Evolutionary conservation across 805 yeast species (phyloP), one percentile per base, ranked within the genome.

Genomic region (Myxozyma udenii): DNA sequence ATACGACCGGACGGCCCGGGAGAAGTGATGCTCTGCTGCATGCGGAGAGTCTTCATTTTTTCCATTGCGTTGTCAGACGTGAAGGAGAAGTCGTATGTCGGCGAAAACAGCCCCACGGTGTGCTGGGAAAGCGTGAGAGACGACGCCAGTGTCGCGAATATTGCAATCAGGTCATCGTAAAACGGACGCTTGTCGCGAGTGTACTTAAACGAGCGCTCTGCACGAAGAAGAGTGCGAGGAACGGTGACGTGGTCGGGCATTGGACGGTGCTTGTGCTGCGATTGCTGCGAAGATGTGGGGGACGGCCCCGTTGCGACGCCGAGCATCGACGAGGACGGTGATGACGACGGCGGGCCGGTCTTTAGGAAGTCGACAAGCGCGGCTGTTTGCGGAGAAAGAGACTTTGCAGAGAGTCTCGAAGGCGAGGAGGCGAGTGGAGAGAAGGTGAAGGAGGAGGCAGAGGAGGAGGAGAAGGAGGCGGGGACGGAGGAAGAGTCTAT

Each of bases 101-200:
- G 74, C 36, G 53, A 53, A 25, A 71, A 55, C 22, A 70, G 61
- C 33, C 66, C 60, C 45, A 61, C 61, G 48, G 67, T 60, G 30
- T 58, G 65, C 2, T 66, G 72, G 24, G 65, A 67, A 30, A 79
- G 62, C 5, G 74, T 63, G 32, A 77, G 57, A 39, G 78, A 70
- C 14, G 76, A 68, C 1, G 77, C 56, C 26, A 84, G 68, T 26
- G 81, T 68, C 0, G 87, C 74, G 63, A 69, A 87, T 0, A 85
- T 76, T 30, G 78, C 79, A 56, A 79, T 79, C 40, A 85, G 60
- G 60, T 85, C 89, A 38, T 49, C 55, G 37, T 41, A 48, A 33
- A 44, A 37, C 11, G 59, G 59, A 19, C 59, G 53, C 16, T 40
- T 41, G 35, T 47, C 56, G 24, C 14, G n/a, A 12, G 58, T 53